Base-by-base conservation (phyloP, 2,329 filamentous ascomycete species). In the Westerdykella ornata region DNA sequence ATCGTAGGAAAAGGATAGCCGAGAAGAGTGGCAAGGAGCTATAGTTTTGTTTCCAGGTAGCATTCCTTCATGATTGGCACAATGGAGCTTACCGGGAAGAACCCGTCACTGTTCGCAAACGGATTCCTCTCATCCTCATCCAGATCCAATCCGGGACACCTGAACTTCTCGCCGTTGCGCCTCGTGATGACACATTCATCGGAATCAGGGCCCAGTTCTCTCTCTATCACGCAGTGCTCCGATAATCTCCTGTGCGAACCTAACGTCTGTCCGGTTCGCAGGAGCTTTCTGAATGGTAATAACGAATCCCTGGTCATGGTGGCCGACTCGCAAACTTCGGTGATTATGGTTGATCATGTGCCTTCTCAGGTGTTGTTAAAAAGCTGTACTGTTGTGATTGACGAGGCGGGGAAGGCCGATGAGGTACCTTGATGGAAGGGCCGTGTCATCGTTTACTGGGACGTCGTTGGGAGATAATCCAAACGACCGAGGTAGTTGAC, bases 91-190 rank as follows among this genome's bases (percentile, higher is more conserved):
- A 56, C 51, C 39, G 79, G 78, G 9, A 73, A 75, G 41, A 80
- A 82, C 18, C 68, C 71, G 51, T 74, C 78, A 13, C 70, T 69
- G 30, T 82, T 80, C 62, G 72, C 78, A 41, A 71, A 73, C 18
- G 73, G 71, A 48, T 72, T 73, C 13, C 64, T 68, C 36, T 72
- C 69, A 9, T 56, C 51, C 48, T 74, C 71, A 35, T 73, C 71
- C 3, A 74, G 57, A 20, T 74, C 72, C 12, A 74, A 55, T 2
- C 70, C 71, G 16, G 72, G 75, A 48, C 72, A 76, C 69, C 70
- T 76, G 50, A 71, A 72, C 48, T 72, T 72, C 20, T 68, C 67
- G 57, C 75, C 72, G 37, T 67, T 72, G 8, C 73, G 73, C 47
- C 66, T 67, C 3, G 73, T 76, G 33, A 78, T 72, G 3, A 78